Evolutionary conservation across 164 flowering plant species (phyloP), one percentile per base, ranked within the genome.

Genomic region (Tetracentron sinense): DNA sequence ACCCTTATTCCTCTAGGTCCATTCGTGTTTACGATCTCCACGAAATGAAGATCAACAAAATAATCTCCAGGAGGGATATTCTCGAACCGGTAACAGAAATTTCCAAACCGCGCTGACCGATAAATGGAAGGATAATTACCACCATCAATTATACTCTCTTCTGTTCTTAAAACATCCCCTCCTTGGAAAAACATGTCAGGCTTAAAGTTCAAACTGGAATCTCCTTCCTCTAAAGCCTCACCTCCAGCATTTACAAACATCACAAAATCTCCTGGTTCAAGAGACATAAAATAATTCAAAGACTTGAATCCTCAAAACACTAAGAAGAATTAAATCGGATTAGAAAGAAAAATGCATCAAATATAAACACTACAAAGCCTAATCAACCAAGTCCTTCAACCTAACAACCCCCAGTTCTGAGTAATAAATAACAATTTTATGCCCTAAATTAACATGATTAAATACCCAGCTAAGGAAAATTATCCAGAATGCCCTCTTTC

Each of bases 1-100:
- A 83, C 82, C 70, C 92, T 74, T 91, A 90, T 86, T 62, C 92
- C 92, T 75, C 77, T 86, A 17, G 97, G 97, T 22, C 97, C 97
- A 69, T 74, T 70, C 0, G 81, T 79, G 59, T 83, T 77, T 38
- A 90, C 77, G 17, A 90, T 86, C 78, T 90, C 97, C 16, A 71
- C 82, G 64, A 90, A 90, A 72, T 90, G 97, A 62, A 90, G 91
- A 70, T 90, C 95, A 6, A 88, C 75, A 42, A 79, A 68, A 66
- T 88, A 90, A 25, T 88, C 76, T 69, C 92, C 92, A 55, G 85
- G 79, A 11, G 70, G 62, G n/a, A 90, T 74, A 63, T 77, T 69
- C 23, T 71, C 67, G 56, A 86, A 76, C 58, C 58, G 61, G 67
- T 90, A 90, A 69, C 71, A 60, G 65, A 81, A 90, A 61, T 82